These are phyloP conservation scores for Colletotrichum somersetense DNA, from an alignment of 2,329 filamentous ascomycete species.

Conservation along the genomic window DNA sequence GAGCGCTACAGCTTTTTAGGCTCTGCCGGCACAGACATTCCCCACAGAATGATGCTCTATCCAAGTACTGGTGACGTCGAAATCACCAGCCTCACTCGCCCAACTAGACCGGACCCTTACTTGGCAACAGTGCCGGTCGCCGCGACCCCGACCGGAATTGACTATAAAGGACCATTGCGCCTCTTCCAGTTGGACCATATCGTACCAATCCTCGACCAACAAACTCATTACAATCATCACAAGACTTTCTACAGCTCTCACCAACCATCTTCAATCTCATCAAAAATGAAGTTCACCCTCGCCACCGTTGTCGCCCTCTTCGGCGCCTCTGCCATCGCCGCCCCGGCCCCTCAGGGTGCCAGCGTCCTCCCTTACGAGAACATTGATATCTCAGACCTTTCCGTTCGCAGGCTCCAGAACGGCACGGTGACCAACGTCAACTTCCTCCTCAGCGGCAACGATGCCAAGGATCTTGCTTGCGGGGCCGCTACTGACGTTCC, in stretches of 20 bases:
- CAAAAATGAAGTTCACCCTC: slow-evolving; percentile 46
- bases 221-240: too few species aligned
- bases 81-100: slow-evolving; percentile 24
- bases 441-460: slow-evolving; percentile 44
- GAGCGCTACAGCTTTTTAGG: neutral
- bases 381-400: slow-evolving; percentile 45
- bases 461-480: slow-evolving; percentile 43
- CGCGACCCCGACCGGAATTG: neutral
- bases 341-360: slow-evolving; percentile 31
- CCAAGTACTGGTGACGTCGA: slow-evolving; percentile 32
- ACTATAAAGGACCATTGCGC: neutral
- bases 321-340: slow-evolving; percentile 42
- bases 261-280: neutral
- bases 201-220: neutral
- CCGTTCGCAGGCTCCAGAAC: slow-evolving; percentile 43
- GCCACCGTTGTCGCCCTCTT: slow-evolving; percentile 42
- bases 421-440: slow-evolving; percentile 39
- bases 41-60: slow-evolving; percentile 25
- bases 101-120: slow-evolving; percentile 11
- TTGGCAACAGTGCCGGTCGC: slow-evolving; percentile 14
- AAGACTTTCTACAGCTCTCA: neutral
- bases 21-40: slow-evolving; percentile 29
- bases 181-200: neutral
- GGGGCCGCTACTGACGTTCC: slow-evolving; percentile 39
- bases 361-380: slow-evolving; percentile 42